phyloP scores from a whole-genome alignment of 129 eudicot genomes.

The Solidago caesia region DNA sequence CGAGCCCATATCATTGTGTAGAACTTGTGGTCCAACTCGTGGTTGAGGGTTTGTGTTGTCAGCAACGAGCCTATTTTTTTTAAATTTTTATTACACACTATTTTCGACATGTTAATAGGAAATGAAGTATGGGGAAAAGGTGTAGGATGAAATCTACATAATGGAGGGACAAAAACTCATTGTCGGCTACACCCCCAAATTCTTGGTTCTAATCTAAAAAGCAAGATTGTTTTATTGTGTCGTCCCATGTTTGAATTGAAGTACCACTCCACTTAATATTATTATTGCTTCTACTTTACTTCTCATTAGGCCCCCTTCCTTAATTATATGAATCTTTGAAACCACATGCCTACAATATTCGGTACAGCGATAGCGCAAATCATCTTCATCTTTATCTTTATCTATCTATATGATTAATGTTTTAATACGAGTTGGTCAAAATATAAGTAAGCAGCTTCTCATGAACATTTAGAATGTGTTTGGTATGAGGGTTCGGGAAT shows the following conservation, averaged over 20 bases:
- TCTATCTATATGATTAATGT: too few species aligned
- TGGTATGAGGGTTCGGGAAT: too few species aligned
- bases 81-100: too few species aligned
- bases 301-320: neutral
- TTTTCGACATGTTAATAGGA: neutral
- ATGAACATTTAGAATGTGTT: too few species aligned
- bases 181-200: neutral
- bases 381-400: too few species aligned
- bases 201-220: conserved; percentile 4
- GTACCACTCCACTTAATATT: conserved; percentile 3
- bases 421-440: too few species aligned
- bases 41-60: too few species aligned
- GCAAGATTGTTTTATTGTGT: conserved; percentile 14
- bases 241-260: conserved; percentile 16
- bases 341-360: conserved; percentile 5
- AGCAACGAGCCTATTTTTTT: too few species aligned
- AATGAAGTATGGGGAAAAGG: neutral
- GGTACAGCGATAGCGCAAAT: too few species aligned
- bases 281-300: conserved; percentile 24
- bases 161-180: neutral
- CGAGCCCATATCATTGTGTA: too few species aligned
- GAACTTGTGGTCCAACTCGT: too few species aligned
- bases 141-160: neutral
- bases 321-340: neutral
- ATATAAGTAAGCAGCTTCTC: too few species aligned